Conservation (phyloP, 768 basidiomycete species). For the Russula earlei region DNA sequence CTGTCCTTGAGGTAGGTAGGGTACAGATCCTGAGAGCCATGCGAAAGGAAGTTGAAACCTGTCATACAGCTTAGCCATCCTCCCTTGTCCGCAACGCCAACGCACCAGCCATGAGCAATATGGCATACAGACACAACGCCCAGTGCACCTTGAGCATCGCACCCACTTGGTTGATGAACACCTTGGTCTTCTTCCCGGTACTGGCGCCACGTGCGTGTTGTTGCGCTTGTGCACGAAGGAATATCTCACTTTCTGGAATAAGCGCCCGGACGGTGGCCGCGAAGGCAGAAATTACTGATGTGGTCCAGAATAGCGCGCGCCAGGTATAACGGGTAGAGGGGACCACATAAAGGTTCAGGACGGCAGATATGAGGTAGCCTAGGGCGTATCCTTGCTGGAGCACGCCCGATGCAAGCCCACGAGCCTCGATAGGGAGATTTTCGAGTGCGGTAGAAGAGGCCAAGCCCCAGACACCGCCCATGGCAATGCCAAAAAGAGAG, state of each 20-base stretch:
- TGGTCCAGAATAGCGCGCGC: slow-evolving; percentile 79
- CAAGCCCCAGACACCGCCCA: slow-evolving; percentile 88
- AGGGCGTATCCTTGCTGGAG: slow-evolving; percentile 86
- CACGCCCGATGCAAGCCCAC: slow-evolving; percentile 78
- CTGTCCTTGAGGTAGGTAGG: slow-evolving; percentile 32
- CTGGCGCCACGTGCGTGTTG: slow-evolving; percentile 35
- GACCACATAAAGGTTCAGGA: slow-evolving; percentile 65
- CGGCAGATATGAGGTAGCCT: slow-evolving; percentile 77
- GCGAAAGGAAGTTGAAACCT: slow-evolving; percentile 47
- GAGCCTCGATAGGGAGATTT: slow-evolving; percentile 76
- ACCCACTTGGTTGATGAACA: slow-evolving; percentile 65
- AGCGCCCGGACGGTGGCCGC: slow-evolving; percentile 56
- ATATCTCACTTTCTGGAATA: slow-evolving; percentile 73
- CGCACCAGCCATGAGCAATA: slow-evolving; percentile 64
- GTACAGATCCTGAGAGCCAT: slow-evolving; percentile 37
- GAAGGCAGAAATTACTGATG: slow-evolving; percentile 55
- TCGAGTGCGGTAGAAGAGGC: slow-evolving; percentile 78
- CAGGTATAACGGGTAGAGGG: slow-evolving; percentile 34
- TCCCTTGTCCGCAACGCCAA: not conserved
- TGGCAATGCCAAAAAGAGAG: slow-evolving; percentile 75
- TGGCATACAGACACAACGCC: slow-evolving; percentile 73
- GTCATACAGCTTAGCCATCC: slow-evolving; percentile 10
- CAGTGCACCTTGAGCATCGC: slow-evolving; percentile 78
- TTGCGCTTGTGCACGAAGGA: slow-evolving; percentile 51
- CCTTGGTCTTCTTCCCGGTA: slow-evolving; percentile 44